Conservation (phyloP, 2,329 filamentous ascomycete genomes). For the Lecanicillium sp. region DNA sequence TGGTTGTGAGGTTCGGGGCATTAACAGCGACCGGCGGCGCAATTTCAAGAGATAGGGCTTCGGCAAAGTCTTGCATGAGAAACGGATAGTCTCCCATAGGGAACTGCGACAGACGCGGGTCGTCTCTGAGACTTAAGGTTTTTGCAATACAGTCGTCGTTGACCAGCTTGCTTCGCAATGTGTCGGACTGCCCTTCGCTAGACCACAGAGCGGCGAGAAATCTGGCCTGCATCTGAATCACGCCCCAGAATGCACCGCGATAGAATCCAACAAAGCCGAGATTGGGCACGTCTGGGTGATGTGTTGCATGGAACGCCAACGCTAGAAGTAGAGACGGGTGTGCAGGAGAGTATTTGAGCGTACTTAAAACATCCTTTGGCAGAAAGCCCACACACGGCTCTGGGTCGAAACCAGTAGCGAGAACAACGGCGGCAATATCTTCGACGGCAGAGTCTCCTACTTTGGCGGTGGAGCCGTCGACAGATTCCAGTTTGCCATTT, state of each 20-base stretch:
- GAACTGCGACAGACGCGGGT: constrained; percentile 58
- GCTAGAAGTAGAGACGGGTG: constrained; percentile 56
- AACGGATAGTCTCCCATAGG: constrained; percentile 79
- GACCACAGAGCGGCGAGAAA: constrained; percentile 59
- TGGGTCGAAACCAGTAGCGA: constrained; percentile 71
- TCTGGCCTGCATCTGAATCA: constrained; percentile 81
- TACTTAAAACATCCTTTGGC: constrained; percentile 45
- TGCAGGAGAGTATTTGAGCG: constrained; percentile 50
- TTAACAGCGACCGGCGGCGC: constrained; percentile 24
- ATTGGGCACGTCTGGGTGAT: constrained; percentile 53
- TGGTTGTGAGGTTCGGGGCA: constrained; percentile 31
- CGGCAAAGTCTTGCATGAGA: constrained; percentile 64
- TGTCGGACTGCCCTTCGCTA: constrained; percentile 18
- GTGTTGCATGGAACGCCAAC: constrained; percentile 61
- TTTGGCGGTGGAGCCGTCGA: constrained; percentile 31
- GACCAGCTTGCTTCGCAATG: constrained; percentile 35
- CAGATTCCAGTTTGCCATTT: constrained; percentile 37
- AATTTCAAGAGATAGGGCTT: constrained; percentile 48
- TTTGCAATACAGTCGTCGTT: constrained; percentile 39
- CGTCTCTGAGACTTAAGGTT: constrained; percentile 45
- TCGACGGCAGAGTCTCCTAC: constrained; percentile 34
- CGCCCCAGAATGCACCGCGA: constrained; percentile 76
- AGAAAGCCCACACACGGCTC: constrained; percentile 60
- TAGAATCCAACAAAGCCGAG: constrained; percentile 82
- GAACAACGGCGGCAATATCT: constrained; percentile 60